Base-by-base conservation (phyloP, 129 eudicot species). In the Chrysanthemum seticuspe region DNA sequence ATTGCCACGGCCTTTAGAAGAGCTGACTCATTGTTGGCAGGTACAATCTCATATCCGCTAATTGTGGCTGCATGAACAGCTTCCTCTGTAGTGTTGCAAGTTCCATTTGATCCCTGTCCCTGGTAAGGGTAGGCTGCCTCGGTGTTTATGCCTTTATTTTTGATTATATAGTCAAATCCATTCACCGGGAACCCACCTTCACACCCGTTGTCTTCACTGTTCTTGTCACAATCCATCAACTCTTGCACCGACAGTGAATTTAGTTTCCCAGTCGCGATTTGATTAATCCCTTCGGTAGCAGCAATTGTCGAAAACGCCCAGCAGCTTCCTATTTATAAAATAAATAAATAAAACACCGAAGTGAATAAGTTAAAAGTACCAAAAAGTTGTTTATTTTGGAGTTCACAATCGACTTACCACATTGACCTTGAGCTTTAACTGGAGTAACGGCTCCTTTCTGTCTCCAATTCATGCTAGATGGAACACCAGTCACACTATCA, bases 281-380 rank as follows among this genome's bases (percentile, higher is more conserved):
- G 55, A 48, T 45, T 71, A 15, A 79, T 67, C 31, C 87, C 82
- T 68, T 79, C 84, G 0, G 75, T 60, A 2, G 84, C 82, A 31
- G 82, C 88, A 15, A 80, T 73, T 1, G 85, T 69, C 21, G 83
- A 73, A 60, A 84, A 84, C 14, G 81, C 85, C 85, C 88, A 84
- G 15, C 85, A 80, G 36, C 88, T 71, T 67, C 82, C 87, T 83
- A 62, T 56, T 15, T 45, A 19, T 68, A 12, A 29, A 36, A 73
- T 19, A 10, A 23, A n/a, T 55, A 2, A 59, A 23, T 10, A 21
- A 21, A 21, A 23, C 25, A 60, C 14, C 0, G 13, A 52, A 13
- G 5, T n/a, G 6, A 52, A 60, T 19, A 8, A 67, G 1, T 0
- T 29, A 7, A 0, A n/a, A 1, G 1, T 52, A 52, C 9, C 13